Percentiles rank a stretch among this genome's conserved stretches.
Evolutionary conservation across 2,329 filamentous ascomycete genomes (phyloP).

Genomic region (Ophiostoma ulmi): DNA sequence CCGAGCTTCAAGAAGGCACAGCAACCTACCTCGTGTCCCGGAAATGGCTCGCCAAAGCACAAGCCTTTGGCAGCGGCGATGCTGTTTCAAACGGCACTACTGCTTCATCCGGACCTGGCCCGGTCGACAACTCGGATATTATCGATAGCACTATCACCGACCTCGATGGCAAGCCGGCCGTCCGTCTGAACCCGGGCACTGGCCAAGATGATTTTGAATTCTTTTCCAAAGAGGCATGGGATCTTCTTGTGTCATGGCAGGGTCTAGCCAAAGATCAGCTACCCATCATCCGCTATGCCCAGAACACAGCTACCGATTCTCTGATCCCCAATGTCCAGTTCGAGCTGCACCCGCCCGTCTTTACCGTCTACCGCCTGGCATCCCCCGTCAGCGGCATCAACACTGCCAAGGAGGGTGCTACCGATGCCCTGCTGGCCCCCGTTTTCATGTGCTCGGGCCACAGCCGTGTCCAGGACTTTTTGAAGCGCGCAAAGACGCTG

Average conservation of each 20-base stretch:
- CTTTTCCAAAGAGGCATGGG: slow-evolving; percentile 75
- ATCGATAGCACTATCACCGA: slow-evolving; percentile 57
- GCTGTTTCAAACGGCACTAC: slow-evolving; percentile 41
- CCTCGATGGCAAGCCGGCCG: slow-evolving; percentile 52
- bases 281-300: slow-evolving; percentile 68
- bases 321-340: slow-evolving; percentile 65
- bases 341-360: slow-evolving; percentile 78
- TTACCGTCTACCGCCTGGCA: slow-evolving; percentile 77
- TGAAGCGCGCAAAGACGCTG: slow-evolving; percentile 66
- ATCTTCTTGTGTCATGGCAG: slow-evolving; percentile 76
- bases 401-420: slow-evolving; percentile 55
- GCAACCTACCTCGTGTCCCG: slow-evolving; percentile 73
- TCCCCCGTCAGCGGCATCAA: slow-evolving; percentile 53
- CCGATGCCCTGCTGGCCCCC: slow-evolving; percentile 56
- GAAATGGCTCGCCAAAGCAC: slow-evolving; percentile 70
- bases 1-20: slow-evolving; percentile 62
- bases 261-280: slow-evolving; percentile 64
- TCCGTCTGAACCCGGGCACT: slow-evolving; percentile 66
- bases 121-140: slow-evolving; percentile 82
- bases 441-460: slow-evolving; percentile 67
- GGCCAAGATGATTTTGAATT: slow-evolving; percentile 69
- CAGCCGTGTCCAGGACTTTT: slow-evolving; percentile 66
- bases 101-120: slow-evolving; percentile 50
- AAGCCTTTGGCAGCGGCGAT: slow-evolving; percentile 56
- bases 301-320: slow-evolving; percentile 64